These are phyloP conservation scores for Mucor racemosus DNA, from an alignment of 371 early-diverging fungal genomes.

Conservation along the genomic window DNA sequence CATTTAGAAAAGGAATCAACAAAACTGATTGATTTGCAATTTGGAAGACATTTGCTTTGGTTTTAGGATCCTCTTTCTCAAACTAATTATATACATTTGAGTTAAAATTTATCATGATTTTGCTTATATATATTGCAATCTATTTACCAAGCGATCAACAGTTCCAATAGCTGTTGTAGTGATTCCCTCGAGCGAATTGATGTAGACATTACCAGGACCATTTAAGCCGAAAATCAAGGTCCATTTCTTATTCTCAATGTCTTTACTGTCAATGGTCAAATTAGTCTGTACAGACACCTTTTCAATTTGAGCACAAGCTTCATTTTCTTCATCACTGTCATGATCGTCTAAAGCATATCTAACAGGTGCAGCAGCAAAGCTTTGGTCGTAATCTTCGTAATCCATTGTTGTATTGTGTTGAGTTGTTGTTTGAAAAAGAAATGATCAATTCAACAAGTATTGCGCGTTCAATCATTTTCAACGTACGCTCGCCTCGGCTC, in stretches of 20 bases:
- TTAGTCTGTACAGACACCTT: slow-evolving; percentile 6
- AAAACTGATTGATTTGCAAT: not conserved
- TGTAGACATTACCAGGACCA: slow-evolving; percentile 44
- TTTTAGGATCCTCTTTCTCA: slow-evolving; percentile 8
- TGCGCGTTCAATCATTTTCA: too few species aligned
- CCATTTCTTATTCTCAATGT: not conserved
- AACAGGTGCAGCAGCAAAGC: slow-evolving; percentile 45
- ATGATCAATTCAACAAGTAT: not conserved
- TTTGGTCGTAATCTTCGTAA: slow-evolving; percentile 32
- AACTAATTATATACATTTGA: slow-evolving; percentile 3
- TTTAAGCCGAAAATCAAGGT: slow-evolving; percentile 41
- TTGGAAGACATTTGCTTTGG: slow-evolving; percentile 15
- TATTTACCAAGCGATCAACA: slow-evolving; percentile 12
- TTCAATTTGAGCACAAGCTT: slow-evolving; percentile 17
- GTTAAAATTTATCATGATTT: too few species aligned
- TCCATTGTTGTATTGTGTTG: not conserved
- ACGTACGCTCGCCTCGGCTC: too few species aligned
- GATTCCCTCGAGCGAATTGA: slow-evolving; percentile 26
- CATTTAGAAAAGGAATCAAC: slow-evolving; percentile 14
- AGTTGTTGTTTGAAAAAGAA: not conserved
- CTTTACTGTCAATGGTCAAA: not conserved
- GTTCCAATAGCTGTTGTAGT: slow-evolving; percentile 10
- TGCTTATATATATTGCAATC: too few species aligned
- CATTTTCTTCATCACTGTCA: slow-evolving; percentile 42
- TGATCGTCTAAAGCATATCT: slow-evolving; percentile 50